Conservation (phyloP, 495 filamentous ascomycete species). For the Aspergillus ellipticus region DNA sequence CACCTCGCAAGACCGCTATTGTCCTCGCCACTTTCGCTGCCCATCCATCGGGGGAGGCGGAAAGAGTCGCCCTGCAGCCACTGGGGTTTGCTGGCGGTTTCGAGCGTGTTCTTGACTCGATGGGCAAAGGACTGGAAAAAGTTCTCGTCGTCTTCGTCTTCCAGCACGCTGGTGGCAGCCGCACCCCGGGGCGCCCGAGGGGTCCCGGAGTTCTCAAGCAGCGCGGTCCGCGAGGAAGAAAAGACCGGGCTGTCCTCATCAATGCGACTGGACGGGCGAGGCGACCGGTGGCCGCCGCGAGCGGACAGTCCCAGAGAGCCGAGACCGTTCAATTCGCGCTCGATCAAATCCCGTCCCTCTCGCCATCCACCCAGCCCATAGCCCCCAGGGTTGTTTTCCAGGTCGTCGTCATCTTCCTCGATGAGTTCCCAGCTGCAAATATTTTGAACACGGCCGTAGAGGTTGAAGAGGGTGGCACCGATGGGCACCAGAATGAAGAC, state of each 20-base stretch:
- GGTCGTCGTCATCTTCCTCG: slow-evolving; percentile 72
- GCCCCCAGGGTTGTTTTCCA: slow-evolving; percentile 57
- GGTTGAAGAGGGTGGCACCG: slow-evolving; percentile 74
- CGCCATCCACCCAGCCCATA: slow-evolving; percentile 85
- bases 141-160: slow-evolving; percentile 64
- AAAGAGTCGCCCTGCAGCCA: slow-evolving; percentile 71
- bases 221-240: slow-evolving; percentile 30
- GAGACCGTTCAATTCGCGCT: slow-evolving; percentile 72
- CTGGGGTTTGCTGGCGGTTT: slow-evolving; percentile 73
- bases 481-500: slow-evolving; percentile 81
- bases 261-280: slow-evolving; percentile 25
- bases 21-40: slow-evolving; percentile 28
- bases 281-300: slow-evolving; percentile 31
- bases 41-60: slow-evolving; percentile 83
- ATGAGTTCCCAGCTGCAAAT: slow-evolving; percentile 73
- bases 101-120: slow-evolving; percentile 85
- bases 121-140: slow-evolving; percentile 82
- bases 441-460: slow-evolving; percentile 77
- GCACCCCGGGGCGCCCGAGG: slow-evolving; percentile 27
- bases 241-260: slow-evolving; percentile 26
- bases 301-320: slow-evolving; percentile 47
- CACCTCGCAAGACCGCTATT: slow-evolving; percentile 41
- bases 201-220: slow-evolving; percentile 24
- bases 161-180: slow-evolving; percentile 29
- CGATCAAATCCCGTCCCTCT: slow-evolving; percentile 90